Percentiles rank a stretch among this genome's conserved stretches.
Evolutionary conservation across 2,329 filamentous ascomycete species (phyloP).

Genomic region (Pseudofabraea citricarpa): DNA sequence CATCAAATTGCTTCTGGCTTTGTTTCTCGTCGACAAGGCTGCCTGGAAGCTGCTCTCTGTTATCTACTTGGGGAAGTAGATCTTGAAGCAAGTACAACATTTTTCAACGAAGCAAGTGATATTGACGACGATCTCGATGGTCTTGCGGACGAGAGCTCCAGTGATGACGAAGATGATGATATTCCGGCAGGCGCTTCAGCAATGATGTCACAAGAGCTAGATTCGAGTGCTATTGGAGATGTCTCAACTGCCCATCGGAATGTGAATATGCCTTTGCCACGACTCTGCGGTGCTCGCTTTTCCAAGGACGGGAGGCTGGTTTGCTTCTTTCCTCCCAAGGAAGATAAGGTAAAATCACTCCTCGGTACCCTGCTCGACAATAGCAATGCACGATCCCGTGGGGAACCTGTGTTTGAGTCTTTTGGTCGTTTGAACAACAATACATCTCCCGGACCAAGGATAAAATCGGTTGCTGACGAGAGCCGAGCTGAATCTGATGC

Average conservation of each 20-base stretch:
- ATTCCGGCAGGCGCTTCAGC: slow-evolving; percentile 32
- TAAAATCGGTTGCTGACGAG: slow-evolving; percentile 28
- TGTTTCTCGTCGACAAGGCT: slow-evolving; percentile 53
- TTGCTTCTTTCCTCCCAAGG: slow-evolving; percentile 66
- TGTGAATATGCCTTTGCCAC: slow-evolving; percentile 49
- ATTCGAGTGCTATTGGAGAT: slow-evolving; percentile 46
- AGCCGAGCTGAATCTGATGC: slow-evolving; percentile 32
- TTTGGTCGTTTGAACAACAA: slow-evolving; percentile 54
- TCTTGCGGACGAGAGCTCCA: slow-evolving; percentile 73
- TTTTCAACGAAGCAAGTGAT: slow-evolving; percentile 51
- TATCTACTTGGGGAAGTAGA: slow-evolving; percentile 61
- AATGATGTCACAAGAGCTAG: slow-evolving; percentile 59
- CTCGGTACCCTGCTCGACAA: slow-evolving; percentile 42
- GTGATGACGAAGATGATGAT: slow-evolving; percentile 66
- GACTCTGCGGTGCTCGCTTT: slow-evolving; percentile 57
- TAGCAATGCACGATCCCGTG: slow-evolving; percentile 40
- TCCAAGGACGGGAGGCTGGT: slow-evolving; percentile 58
- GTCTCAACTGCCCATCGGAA: slow-evolving; percentile 45
- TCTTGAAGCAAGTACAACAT: slow-evolving; percentile 54
- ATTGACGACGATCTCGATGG: slow-evolving; percentile 54
- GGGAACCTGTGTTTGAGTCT: slow-evolving; percentile 54
- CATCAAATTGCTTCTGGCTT: slow-evolving; percentile 52
- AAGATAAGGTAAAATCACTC: slow-evolving; percentile 46
- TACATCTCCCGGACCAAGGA: slow-evolving; percentile 40
- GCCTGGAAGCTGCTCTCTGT: slow-evolving; percentile 55